Percentiles rank a stretch among this genome's conserved stretches.
Conservation (phyloP, 2,329 filamentous ascomycete species). For the Monilinia laxa region DNA sequence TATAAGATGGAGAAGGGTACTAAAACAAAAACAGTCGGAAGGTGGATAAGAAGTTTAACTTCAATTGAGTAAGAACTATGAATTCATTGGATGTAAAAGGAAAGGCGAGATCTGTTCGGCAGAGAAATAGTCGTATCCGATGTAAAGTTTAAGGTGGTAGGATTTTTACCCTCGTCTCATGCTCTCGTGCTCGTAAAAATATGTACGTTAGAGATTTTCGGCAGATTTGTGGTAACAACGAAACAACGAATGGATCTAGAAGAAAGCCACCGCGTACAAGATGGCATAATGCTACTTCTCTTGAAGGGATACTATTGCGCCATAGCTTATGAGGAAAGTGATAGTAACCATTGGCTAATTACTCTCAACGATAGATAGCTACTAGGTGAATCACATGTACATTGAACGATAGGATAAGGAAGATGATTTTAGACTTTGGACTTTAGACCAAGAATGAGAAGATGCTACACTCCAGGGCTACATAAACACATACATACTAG, state of each 20-base stretch:
- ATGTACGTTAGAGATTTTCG: background rate
- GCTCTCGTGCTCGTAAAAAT: slow-evolving; percentile 8
- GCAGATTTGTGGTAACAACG: slow-evolving; percentile 11
- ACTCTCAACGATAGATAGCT: slow-evolving; percentile 6
- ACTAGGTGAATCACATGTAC: too few relatives aligned
- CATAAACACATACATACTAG: too few relatives aligned
- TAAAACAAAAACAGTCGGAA: background rate
- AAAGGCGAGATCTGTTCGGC: background rate
- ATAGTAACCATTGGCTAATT: slow-evolving; percentile 1
- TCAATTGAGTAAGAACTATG: background rate
- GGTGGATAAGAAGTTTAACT: background rate
- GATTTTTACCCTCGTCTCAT: slow-evolving; percentile 1
- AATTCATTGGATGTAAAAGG: background rate
- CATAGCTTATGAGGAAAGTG: slow-evolving; percentile 10
- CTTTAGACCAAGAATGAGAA: slow-evolving; percentile 4
- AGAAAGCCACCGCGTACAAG: background rate
- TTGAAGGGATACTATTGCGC: slow-evolving; percentile 17
- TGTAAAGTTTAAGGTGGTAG: slow-evolving; percentile 4
- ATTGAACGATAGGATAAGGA: background rate
- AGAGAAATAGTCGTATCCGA: slow-evolving; percentile 2
- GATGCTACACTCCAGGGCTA: background rate
- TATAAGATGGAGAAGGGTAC: background rate
- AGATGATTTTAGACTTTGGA: background rate
- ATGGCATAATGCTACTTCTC: slow-evolving; percentile 1
- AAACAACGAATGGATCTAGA: background rate